phyloP scores from a whole-genome alignment of 805 yeast species.

The Saccharomycopsis vini region DNA sequence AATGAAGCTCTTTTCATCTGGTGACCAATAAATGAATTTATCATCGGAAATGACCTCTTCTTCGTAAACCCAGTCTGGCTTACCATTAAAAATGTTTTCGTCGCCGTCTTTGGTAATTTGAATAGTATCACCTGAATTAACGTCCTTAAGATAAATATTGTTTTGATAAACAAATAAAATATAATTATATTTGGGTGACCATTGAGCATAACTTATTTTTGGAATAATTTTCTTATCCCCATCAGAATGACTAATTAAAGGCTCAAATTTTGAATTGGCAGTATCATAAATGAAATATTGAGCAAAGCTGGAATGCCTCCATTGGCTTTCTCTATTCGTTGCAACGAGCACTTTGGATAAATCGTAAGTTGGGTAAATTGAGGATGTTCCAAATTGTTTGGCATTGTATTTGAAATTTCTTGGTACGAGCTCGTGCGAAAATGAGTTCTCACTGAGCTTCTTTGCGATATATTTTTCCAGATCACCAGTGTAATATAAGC shows the following conservation, averaged over 20 bases:
- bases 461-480: conserved; percentile 23
- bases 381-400: conserved; percentile 30
- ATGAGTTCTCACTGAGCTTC: conserved; percentile 25
- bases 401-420: conserved; percentile 35
- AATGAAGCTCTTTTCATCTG: conserved; percentile 54
- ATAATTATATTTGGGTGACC: conserved; percentile 53
- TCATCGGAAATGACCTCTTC: conserved; percentile 75
- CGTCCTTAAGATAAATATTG: conserved; percentile 44
- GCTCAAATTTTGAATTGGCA: conserved; percentile 26
- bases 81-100: conserved; percentile 66
- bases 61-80: conserved; percentile 92
- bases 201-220: conserved; percentile 43
- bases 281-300: conserved; percentile 55
- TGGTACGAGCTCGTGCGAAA: conserved; percentile 22
- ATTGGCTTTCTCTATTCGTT: conserved; percentile 42
- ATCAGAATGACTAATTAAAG: conserved; percentile 22
- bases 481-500: conserved; percentile 27
- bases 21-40: conserved; percentile 83
- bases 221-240: conserved; percentile 24
- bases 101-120: conserved; percentile 68
- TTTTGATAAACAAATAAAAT: conserved; percentile 49
- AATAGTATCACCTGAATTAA: conserved; percentile 24
- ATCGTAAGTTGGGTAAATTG: conserved; percentile 36
- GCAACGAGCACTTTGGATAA: conserved; percentile 44
- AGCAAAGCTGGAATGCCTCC: conserved; percentile 63